Evolutionary conservation across 768 basidiomycete species (phyloP).

Genomic region (Mycena chlorophos): DNA sequence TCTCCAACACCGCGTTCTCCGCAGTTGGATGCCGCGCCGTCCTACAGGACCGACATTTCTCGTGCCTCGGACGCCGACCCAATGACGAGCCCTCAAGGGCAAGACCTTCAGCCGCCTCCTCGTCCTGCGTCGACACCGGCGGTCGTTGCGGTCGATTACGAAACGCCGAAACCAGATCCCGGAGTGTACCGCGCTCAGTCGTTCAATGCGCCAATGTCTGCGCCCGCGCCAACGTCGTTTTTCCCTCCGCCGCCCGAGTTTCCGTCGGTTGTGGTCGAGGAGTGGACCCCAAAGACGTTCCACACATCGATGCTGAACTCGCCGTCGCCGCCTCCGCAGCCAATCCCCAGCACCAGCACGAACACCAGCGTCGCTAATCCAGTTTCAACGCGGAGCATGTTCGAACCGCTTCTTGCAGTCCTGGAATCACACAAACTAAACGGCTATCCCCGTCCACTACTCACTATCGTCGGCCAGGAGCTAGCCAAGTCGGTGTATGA

Average conservation of each 20-base stretch:
- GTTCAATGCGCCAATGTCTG: background rate
- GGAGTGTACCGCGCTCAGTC: background rate
- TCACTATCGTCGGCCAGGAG: background rate
- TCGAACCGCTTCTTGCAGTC: background rate
- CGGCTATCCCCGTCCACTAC: background rate
- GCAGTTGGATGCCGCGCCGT: background rate
- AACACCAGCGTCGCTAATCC: background rate
- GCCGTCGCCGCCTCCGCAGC: background rate
- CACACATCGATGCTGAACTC: background rate
- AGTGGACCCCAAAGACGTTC: background rate
- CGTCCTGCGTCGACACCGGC: background rate
- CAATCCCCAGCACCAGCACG: background rate
- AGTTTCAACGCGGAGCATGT: background rate
- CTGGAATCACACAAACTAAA: background rate
- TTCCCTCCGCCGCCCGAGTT: background rate
- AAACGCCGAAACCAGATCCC: background rate
- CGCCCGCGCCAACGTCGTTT: too few species aligned
- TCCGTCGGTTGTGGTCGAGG: background rate
- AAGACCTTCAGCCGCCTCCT: background rate
- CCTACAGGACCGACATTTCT: conserved; percentile 3
- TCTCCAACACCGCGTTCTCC: background rate
- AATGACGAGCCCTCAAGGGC: background rate
- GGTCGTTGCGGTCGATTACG: background rate
- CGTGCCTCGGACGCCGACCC: background rate
- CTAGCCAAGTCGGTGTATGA: background rate